Percentiles rank a stretch among this genome's conserved stretches.
Evolutionary conservation across 192 early-diverging fungal genomes (phyloP).

Genomic region (Backusella macrospora): DNA sequence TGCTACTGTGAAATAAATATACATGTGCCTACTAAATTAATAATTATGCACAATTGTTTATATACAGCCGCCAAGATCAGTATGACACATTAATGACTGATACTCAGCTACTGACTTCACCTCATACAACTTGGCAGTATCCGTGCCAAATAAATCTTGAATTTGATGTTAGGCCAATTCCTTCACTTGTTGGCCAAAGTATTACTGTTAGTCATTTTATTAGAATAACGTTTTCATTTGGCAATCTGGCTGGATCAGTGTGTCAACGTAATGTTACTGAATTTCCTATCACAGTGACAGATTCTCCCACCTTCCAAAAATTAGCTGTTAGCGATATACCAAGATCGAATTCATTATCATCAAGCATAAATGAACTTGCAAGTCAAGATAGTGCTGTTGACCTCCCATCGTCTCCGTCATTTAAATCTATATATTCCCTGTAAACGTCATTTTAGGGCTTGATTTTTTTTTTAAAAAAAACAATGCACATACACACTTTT

Average conservation of each 20-base stretch:
- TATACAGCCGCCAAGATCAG: not conserved
- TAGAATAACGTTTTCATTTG: conserved; percentile 11
- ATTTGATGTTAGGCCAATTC: not conserved
- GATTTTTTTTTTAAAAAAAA: not conserved
- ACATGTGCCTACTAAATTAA: not conserved
- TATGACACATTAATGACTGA: not conserved
- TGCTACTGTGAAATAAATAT: not conserved
- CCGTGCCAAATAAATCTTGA: conserved; percentile 12
- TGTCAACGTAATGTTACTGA: not conserved
- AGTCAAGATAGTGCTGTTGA: conserved; percentile 12
- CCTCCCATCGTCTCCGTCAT: not conserved
- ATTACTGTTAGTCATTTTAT: conserved; percentile 6
- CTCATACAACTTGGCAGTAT: conserved; percentile 7
- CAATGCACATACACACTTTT: not conserved
- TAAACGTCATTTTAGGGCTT: not conserved
- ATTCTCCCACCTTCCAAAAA: not conserved
- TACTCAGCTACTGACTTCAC: conserved; percentile 6
- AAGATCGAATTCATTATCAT: conserved; percentile 14
- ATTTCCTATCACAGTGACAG: conserved; percentile 13
- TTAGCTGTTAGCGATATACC: not conserved
- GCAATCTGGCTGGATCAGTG: not conserved
- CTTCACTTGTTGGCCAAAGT: not conserved
- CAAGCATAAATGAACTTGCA: not conserved
- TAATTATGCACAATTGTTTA: not conserved
- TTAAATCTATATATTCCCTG: not conserved